phyloP scores from a whole-genome alignment of 768 basidiomycete species.

The Pilatotrama ljubarskyi region DNA sequence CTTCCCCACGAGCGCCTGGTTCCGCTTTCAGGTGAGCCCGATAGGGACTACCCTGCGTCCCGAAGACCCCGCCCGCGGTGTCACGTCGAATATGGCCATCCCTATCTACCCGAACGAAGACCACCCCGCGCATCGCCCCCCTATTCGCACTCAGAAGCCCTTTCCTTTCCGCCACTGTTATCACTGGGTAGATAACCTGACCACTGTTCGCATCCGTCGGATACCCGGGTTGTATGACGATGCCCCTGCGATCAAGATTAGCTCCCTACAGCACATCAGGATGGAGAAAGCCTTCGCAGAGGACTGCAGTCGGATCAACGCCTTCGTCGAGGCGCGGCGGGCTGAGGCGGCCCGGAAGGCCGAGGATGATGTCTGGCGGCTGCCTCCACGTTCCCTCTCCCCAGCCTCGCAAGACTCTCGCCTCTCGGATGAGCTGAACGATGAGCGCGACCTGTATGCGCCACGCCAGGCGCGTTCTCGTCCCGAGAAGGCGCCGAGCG shows the following conservation, averaged over 20 bases:
- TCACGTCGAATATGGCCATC: not conserved
- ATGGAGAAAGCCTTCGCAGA: not conserved
- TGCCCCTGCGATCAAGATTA: not conserved
- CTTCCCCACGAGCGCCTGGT: not conserved
- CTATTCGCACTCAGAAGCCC: not conserved
- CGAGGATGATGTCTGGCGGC: no score
- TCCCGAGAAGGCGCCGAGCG: no score
- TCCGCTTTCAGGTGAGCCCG: not conserved
- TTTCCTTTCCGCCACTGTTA: conserved; percentile 12
- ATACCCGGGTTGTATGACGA: not conserved
- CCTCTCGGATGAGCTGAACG: not conserved
- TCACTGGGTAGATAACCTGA: conserved; percentile 1
- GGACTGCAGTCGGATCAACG: no score
- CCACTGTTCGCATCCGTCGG: not conserved
- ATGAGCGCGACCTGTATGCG: no score
- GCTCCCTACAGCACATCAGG: not conserved
- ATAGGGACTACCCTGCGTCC: not conserved
- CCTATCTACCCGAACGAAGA: not conserved
- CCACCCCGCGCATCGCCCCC: not conserved
- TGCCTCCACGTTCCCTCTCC: no score
- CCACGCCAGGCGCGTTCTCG: no score
- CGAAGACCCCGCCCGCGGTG: not conserved
- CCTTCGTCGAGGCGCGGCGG: no score
- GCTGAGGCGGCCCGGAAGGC: no score
- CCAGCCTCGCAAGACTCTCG: no score